phyloP scores from a whole-genome alignment of 768 basidiomycete genomes.

The Megacollybia marginata region DNA sequence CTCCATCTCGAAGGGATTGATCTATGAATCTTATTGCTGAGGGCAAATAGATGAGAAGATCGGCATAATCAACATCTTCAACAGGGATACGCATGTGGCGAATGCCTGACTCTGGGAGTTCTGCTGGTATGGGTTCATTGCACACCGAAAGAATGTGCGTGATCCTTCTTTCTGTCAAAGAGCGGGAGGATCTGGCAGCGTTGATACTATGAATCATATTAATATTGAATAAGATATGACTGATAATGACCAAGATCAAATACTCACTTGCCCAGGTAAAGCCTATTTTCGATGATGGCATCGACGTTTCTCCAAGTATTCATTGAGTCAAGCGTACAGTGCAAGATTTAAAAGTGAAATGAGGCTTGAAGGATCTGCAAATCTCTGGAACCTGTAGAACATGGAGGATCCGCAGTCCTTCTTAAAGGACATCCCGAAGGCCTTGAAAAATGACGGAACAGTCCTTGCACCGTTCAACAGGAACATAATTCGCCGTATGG shows the following conservation, averaged over 20 bases:
- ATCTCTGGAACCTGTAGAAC: too few species aligned
- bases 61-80: slow-evolving; percentile 63
- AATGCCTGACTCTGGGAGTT: slow-evolving; percentile 62
- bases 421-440: too few species aligned
- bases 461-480: too few species aligned
- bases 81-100: slow-evolving; percentile 64
- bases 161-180: slow-evolving; percentile 65
- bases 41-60: slow-evolving; percentile 63
- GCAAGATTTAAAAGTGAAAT: too few species aligned
- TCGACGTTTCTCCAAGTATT: slow-evolving; percentile 58
- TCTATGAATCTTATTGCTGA: slow-evolving; percentile 61
- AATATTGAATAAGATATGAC: neutral
- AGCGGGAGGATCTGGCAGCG: slow-evolving; percentile 64
- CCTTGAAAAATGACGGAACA: too few species aligned
- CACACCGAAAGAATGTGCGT: slow-evolving; percentile 80
- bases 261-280: slow-evolving; percentile 73
- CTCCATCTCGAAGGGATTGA: slow-evolving; percentile 48
- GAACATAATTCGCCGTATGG: too few species aligned
- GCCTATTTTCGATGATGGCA: slow-evolving; percentile 52
- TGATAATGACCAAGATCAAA: neutral
- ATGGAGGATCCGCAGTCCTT: too few species aligned
- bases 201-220: slow-evolving; percentile 41
- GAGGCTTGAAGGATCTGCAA: too few species aligned
- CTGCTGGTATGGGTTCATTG: slow-evolving; percentile 61
- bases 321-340: slow-evolving; percentile 19